Percentiles rank a stretch among this genome's conserved stretches.
Conservation (phyloP, 257 asterid genomes). For the Paulownia fortunei region DNA sequence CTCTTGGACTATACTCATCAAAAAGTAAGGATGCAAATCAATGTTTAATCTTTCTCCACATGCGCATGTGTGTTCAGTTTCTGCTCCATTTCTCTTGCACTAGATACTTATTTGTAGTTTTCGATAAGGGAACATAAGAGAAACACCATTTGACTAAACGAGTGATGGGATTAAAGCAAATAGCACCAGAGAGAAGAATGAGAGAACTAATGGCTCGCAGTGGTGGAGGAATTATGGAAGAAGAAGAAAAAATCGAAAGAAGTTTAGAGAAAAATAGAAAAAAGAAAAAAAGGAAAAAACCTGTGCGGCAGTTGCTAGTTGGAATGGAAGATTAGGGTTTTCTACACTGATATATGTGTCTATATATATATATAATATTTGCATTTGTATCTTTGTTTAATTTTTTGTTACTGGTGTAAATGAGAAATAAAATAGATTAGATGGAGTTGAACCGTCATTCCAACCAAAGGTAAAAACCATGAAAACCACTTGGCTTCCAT, state of each 20-base stretch:
- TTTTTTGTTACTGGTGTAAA: neutral
- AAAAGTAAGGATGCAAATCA: neutral
- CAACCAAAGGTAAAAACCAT: neutral
- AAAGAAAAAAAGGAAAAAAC: too few relatives aligned
- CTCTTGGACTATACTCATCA: neutral
- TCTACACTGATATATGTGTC: neutral
- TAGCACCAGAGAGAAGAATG: too few relatives aligned
- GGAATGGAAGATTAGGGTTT: slow-evolving; percentile 7
- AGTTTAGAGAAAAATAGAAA: too few relatives aligned
- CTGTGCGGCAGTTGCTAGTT: neutral
- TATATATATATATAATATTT: too few relatives aligned
- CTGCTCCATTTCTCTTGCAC: neutral
- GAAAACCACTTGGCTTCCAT: neutral
- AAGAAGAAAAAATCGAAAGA: too few relatives aligned
- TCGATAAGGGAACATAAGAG: too few relatives aligned
- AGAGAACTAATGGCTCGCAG: too few relatives aligned
- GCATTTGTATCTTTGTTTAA: neutral
- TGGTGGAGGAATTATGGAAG: too few relatives aligned
- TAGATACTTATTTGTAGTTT: too few relatives aligned
- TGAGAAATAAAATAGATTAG: neutral
- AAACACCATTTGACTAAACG: too few relatives aligned
- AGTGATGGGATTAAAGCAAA: too few relatives aligned
- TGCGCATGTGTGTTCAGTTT: neutral
- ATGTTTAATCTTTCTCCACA: neutral
- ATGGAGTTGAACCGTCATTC: neutral